Conservation (phyloP, 2,329 filamentous ascomycete genomes). For the Colletotrichum spaethianum region DNA sequence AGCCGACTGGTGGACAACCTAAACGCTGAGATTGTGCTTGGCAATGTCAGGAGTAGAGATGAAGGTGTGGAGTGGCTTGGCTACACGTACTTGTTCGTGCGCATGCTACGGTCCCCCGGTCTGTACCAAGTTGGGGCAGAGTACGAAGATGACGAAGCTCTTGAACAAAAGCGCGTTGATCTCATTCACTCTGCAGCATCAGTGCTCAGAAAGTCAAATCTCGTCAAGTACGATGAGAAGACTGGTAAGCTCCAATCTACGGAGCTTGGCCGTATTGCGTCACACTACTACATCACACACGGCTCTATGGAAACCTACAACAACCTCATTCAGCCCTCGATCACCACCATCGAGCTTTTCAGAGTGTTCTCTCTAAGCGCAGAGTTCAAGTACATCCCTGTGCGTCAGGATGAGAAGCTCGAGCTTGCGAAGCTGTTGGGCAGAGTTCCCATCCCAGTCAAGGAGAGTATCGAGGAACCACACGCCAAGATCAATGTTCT, state of each 20-base stretch:
- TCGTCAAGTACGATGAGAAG: conserved; percentile 97
- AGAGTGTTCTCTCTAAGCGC: conserved; percentile 95
- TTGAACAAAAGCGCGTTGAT: conserved; percentile 98
- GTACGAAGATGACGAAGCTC: conserved; percentile 90
- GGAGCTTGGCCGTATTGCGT: conserved; percentile 94
- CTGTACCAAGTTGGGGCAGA: conserved; percentile 96
- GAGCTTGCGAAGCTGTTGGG: conserved; percentile 93
- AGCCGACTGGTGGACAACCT: conserved; percentile 95
- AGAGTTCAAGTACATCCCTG: conserved; percentile 99
- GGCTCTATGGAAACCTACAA: conserved; percentile 98
- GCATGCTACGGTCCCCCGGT: conserved; percentile 95
- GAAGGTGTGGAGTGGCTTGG: conserved; percentile 99
- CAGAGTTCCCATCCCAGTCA: conserved; percentile 94
- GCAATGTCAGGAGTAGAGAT: conserved; percentile 91
- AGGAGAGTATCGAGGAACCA: conserved; percentile 96
- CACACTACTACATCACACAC: conserved; percentile 98
- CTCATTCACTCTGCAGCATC: conserved; percentile 93
- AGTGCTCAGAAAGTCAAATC: conserved; percentile 87
- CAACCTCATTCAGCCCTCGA: conserved; percentile 91
- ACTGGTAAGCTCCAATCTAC: conserved; percentile 90
- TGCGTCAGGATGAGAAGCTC: conserved; percentile 96
- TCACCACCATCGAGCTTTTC: conserved; percentile 96
- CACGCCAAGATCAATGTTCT: conserved; percentile 99
- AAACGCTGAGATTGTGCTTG: conserved; percentile 95
- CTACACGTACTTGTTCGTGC: conserved; percentile 97